A percentile compares a stretch with the other conserved stretches of the same genome.
Evolutionary conservation across 192 early-diverging fungal genomes (phyloP).

Genomic region (Spizellomyces sp.): DNA sequence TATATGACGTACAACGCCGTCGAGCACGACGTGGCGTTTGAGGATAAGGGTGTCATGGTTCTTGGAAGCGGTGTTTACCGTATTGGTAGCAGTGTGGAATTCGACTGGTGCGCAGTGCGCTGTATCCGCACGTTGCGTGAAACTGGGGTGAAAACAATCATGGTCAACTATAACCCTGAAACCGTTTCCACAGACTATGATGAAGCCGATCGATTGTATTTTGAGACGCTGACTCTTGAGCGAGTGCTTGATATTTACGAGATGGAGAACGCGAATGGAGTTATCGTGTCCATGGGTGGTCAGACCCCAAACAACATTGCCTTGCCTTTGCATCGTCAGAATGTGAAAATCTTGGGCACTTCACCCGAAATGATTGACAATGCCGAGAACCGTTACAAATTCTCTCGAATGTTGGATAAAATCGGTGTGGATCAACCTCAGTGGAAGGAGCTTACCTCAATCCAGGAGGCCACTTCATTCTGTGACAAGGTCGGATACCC

Average conservation of each 20-base stretch:
- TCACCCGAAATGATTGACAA: slow-evolving; percentile 96
- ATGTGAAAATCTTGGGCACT: slow-evolving; percentile 93
- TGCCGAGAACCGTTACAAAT: slow-evolving; percentile 98
- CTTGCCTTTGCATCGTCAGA: slow-evolving; percentile 82
- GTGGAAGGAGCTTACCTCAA: slow-evolving; percentile 95
- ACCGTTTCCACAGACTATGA: slow-evolving; percentile 99
- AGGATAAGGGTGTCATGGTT: slow-evolving; percentile 96
- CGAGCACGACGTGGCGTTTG: slow-evolving; percentile 89
- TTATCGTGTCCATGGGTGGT: slow-evolving; percentile 94
- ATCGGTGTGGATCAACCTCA: slow-evolving; percentile 96
- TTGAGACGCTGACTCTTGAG: slow-evolving; percentile 93
- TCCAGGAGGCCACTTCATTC: slow-evolving; percentile 83
- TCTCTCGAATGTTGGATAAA: slow-evolving; percentile 94
- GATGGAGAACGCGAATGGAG: slow-evolving; percentile 80
- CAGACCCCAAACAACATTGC: slow-evolving; percentile 99
- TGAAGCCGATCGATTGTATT: slow-evolving; percentile 97
- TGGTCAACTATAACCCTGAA: slow-evolving; percentile 99
- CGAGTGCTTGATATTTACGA: slow-evolving; percentile 97
- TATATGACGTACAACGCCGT: slow-evolving; percentile 97
- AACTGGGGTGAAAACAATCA: slow-evolving; percentile 88
- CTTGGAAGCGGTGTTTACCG: slow-evolving; percentile 97
- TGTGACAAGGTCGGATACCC: slow-evolving; percentile 90
- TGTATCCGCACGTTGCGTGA: slow-evolving; percentile 92
- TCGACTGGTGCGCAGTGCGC: slow-evolving; percentile 98
- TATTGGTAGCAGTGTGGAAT: slow-evolving; percentile 97